Evolutionary conservation across 1,284 basidiomycete genomes (phyloP), one percentile per base, ranked within the genome.

Genomic region (Gastroboletus turbinatus): DNA sequence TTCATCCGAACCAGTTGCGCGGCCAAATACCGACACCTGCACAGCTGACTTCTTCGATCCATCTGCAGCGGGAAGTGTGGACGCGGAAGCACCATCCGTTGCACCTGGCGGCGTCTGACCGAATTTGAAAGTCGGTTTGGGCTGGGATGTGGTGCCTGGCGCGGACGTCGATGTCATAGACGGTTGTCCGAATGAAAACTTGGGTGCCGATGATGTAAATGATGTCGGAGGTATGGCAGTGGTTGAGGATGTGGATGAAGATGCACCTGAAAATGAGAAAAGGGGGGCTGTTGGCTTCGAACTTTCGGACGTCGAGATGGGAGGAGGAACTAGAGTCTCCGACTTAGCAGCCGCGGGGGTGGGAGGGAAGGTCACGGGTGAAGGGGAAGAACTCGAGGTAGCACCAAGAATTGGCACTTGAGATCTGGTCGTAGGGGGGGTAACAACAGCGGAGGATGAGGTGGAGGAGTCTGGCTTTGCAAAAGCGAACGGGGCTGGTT

Each of bases 281-380:
- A 55, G 32, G 6, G 63, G 51, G 3, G 39, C 14, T 3, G 63
- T 44, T 32, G 63, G 54, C 48, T 65, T 70, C 23, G 60, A 46
- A 17, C 42, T 52, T 32, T 63, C 62, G 10, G 57, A 8, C 17
- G 54, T 46, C 19, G 59, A 42, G 23, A 52, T 19, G 5, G 58
- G 49, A 14, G 58, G 51, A 47, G 49, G 46, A 52, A 46, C 46
- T 23, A 30, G 47, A 36, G 36, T 23, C 39, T 60, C 60, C 21
- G 52, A 14, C 51, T 58, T 69, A 3, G 51, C 8, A 35, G 19
- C n/a, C 14, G 55, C 17, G 36, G 60, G 43, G 9, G 53, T 45
- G 35, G 54, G 40, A 38, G 63, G 63, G 55, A 76, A 75, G 48
- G 51, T 69, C 53, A 71, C 69, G n/a, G 56, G 17, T 42, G 57